Evolutionary conservation across 352 stramenopile species (phyloP), one percentile per base, ranked within the genome.

Genomic region (Blastocystis sp.): DNA sequence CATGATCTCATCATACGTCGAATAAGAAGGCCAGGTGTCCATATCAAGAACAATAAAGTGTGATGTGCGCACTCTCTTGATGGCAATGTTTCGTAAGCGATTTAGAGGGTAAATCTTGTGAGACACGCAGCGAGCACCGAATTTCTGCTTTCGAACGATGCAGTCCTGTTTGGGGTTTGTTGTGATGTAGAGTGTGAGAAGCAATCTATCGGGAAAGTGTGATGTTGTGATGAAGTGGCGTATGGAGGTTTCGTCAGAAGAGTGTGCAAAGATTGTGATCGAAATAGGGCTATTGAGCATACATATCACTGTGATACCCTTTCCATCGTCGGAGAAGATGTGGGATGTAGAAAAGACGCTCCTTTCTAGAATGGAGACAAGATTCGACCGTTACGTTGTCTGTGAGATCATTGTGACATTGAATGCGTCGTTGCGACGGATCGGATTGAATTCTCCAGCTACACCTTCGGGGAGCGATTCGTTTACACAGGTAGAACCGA

Each of bases 1-100:
- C 18, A 63, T 30, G 11, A 89, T 39, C 18, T 24, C 18, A 24
- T 79, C 55, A 53, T 68, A 89, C 0, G 78, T 68, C 1, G 45
- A 30, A 16, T 30, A 9, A 18, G 73, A 85, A 2, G 73, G 73
- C 73, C 73, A 85, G 34, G 73, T 18, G 43, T 85, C 73, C 73
- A 85, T 85, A 45, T 85, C 73, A 8, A 85, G 30, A 13, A 85
- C 26, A 18, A 85, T 13, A 26, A 85, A 85, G 26, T 85, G 73
- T 18, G 47, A 69, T 47, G 73, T 85, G n/a, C 47, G 9, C 7
- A 85, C 73, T 4, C 73, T 13, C 63, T 62, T 56, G 45, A 85
- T 56, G 3, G 73, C 18, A 24, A 85, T 64, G 43, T 85, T 85
- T 7, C 73, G 73, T 30, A 85, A 34, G 1, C 73, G 43, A 43